Evolutionary conservation across 306 rosid species (phyloP), one percentile per base, ranked within the genome.

Genomic region (Cyamopsis tetragonoloba): DNA sequence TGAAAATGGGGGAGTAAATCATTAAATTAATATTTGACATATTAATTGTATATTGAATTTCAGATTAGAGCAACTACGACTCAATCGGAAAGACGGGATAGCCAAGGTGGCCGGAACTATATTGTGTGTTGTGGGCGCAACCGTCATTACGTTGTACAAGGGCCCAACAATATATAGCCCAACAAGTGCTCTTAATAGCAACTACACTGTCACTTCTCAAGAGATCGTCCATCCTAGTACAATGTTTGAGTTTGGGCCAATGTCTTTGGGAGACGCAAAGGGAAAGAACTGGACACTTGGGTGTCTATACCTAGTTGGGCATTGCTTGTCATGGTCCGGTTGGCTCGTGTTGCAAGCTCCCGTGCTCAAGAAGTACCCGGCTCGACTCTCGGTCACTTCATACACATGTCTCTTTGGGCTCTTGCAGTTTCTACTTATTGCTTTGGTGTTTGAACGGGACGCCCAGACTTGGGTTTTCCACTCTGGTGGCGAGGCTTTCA

Each of bases 321-420:
- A 95, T 65, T 95, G 99, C 73, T 74, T 95, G 59, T 83, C 97
- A 1, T 95, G 99, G 99, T 90, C 99, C 14, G 99, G 13, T 10
- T 95, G 99, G 99, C 89, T 95, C 4, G 99, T 95, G 24, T 28
- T 93, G 49, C 99, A 93, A 76, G 87, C 96, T 14, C 99, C 99
- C 0, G 78, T 93, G 2, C 90, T 95, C 15, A 95, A 95, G 76
- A 95, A 95, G 46, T 95, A 95, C 80, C 99, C 99, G 0, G 99
- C 99, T 28, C 83, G 99, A 3, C 96, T 95, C 77, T 95, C 99
- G 6, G 96, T 95, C 15, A 95, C 99, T 4, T 90, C 99, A 1
- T 95, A 77, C 65, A 95, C 99, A 0, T 90, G 96, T 42, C 91
- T 95, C 86, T 95, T 88, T 44, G 99, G 99, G 0, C 81, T 95